Conservation (phyloP, 1,284 basidiomycete species). For the Coniophora puteana region DNA sequence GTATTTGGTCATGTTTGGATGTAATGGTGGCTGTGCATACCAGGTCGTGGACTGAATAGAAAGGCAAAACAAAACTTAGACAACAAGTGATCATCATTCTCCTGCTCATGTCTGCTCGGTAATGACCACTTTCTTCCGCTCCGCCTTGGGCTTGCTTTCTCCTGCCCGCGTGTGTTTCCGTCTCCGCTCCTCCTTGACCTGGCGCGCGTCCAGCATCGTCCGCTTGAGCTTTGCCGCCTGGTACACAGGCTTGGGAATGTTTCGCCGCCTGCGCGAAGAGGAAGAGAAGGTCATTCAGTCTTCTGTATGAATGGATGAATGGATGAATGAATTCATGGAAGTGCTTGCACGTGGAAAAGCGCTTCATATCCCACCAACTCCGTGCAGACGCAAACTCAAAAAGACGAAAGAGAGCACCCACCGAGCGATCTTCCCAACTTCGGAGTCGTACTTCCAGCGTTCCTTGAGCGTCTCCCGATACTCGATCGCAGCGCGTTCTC, state of each 20-base stretch:
- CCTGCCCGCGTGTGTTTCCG: constrained; percentile 85
- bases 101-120: constrained; percentile 72
- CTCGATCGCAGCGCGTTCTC: constrained; percentile 90
- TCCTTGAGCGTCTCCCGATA: constrained; percentile 88
- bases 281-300: constrained; percentile 8
- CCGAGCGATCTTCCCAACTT: constrained; percentile 83
- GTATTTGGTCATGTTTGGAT: too few relatives aligned
- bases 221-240: constrained; percentile 86
- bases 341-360: too few relatives aligned
- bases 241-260: constrained; percentile 89
- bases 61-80: too few relatives aligned
- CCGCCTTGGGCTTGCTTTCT: constrained; percentile 87
- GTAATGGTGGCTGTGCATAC: too few relatives aligned
- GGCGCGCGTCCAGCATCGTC: constrained; percentile 88
- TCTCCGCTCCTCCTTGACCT: constrained; percentile 92
- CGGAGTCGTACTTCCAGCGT: constrained; percentile 83
- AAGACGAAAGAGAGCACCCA: constrained; percentile 32
- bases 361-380: too few relatives aligned
- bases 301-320: too few relatives aligned
- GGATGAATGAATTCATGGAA: too few relatives aligned
- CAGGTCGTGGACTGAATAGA: too few relatives aligned
- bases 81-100: too few relatives aligned
- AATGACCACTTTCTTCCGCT: constrained; percentile 84
- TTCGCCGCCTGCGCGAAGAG: constrained; percentile 58
- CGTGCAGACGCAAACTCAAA: too few relatives aligned